Percentiles rank a stretch among this genome's conserved stretches.
Conservation (phyloP, 2,329 filamentous ascomycete genomes). For the Ceratocystis albifundus region DNA sequence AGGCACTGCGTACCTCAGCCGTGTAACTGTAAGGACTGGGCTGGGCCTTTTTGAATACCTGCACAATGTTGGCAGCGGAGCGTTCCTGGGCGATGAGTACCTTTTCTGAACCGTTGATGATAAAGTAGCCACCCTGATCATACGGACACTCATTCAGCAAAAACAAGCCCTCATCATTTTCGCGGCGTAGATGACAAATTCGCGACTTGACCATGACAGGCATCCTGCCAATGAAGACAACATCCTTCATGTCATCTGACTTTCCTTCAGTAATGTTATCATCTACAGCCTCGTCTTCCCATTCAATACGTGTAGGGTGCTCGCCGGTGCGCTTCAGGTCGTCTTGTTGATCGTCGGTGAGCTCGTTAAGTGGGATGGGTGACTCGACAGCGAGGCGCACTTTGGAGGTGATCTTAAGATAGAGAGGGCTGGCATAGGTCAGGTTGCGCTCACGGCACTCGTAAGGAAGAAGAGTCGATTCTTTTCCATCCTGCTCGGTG, state of each 20-base stretch:
- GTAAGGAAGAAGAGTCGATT: slow-evolving; percentile 77
- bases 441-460: slow-evolving; percentile 92
- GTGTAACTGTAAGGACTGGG: slow-evolving; percentile 88
- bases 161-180: slow-evolving; percentile 77
- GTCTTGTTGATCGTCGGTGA: slow-evolving; percentile 52
- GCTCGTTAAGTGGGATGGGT: slow-evolving; percentile 52
- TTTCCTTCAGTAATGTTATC: slow-evolving; percentile 30
- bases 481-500: slow-evolving; percentile 83
- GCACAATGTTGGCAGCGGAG: slow-evolving; percentile 94
- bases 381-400: slow-evolving; percentile 73
- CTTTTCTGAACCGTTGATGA: slow-evolving; percentile 98
- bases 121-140: slow-evolving; percentile 96
- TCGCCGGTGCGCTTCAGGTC: slow-evolving; percentile 46
- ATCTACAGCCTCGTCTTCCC: slow-evolving; percentile 46
- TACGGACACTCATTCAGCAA: slow-evolving; percentile 93
- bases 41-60: slow-evolving; percentile 94
- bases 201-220: slow-evolving; percentile 98
- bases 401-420: slow-evolving; percentile 76
- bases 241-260: slow-evolving; percentile 49
- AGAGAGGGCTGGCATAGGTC: slow-evolving; percentile 86
- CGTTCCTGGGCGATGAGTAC: slow-evolving; percentile 96
- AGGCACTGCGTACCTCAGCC: slow-evolving; percentile 88
- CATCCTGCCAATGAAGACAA: slow-evolving; percentile 86
- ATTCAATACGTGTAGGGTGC: slow-evolving; percentile 46
- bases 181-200: slow-evolving; percentile 77